Evolutionary conservation across 78 protist genomes (phyloP).

Genomic region (Chrysochromulina tobinii): DNA sequence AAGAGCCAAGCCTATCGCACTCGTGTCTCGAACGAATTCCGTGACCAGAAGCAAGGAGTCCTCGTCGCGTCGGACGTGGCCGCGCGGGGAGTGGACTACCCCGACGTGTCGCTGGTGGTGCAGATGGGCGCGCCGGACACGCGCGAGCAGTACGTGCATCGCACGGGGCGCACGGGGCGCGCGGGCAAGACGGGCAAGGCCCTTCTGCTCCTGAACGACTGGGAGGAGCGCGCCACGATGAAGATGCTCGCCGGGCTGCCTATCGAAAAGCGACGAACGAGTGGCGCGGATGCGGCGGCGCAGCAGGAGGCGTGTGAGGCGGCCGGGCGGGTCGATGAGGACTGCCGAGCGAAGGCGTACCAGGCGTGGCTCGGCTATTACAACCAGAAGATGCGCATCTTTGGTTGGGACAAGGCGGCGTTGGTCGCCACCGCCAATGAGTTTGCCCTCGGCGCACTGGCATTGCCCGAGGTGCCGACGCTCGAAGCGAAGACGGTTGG

Average conservation of each 20-base stretch:
- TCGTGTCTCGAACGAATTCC: constrained; percentile 2
- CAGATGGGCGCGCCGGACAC: constrained; percentile 21
- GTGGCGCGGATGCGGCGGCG: too few relatives aligned
- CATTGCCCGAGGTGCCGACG: too few relatives aligned
- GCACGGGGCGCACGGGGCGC: constrained; percentile 69
- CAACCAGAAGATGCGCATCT: background rate
- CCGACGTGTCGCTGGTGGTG: constrained; percentile 52
- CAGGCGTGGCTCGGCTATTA: constrained; percentile 66
- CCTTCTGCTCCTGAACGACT: constrained; percentile 12
- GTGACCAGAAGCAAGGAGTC: background rate
- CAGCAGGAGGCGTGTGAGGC: background rate
- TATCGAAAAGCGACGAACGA: background rate
- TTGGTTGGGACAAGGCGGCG: constrained; percentile 23
- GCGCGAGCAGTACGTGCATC: constrained; percentile 69
- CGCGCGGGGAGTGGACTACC: constrained; percentile 84
- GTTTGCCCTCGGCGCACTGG: background rate
- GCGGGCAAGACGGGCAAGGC: constrained; percentile 67
- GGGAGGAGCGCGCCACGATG: background rate
- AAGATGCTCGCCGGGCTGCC: background rate
- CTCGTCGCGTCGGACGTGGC: constrained; percentile 91
- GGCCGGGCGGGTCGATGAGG: background rate
- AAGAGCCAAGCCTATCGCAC: constrained; percentile 31
- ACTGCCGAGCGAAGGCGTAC: background rate
- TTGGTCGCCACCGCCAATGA: constrained; percentile 42
- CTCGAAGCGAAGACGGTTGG: too few relatives aligned